These are phyloP conservation scores for Naegleria fowleri DNA, from an alignment of 208 protist genomes.

Conservation along the genomic window DNA sequence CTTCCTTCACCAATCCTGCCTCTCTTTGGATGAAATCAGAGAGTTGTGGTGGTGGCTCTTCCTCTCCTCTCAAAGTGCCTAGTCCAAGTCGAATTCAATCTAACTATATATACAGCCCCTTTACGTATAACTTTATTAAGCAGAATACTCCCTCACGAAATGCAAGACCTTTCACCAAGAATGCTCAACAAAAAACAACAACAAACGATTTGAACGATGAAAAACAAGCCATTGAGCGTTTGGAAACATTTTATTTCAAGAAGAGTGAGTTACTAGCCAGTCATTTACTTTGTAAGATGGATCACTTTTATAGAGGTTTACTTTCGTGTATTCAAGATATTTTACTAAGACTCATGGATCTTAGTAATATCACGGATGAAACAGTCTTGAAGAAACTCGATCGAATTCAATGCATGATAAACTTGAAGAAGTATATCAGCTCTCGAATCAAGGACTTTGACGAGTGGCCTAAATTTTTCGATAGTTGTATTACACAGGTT, in stretches of 20 bases:
- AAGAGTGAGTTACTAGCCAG: not conserved
- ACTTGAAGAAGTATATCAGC: not conserved
- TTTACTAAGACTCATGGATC: not conserved
- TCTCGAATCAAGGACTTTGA: not conserved
- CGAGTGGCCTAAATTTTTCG: not conserved
- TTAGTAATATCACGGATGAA: not conserved
- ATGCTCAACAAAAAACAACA: not conserved
- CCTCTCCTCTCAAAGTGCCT: not conserved
- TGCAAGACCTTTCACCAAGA: not conserved
- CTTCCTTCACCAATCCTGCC: no score
- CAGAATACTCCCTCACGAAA: not conserved
- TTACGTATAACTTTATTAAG: not conserved
- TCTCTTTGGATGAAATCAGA: no score
- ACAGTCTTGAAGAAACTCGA: not conserved
- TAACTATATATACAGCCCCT: not conserved
- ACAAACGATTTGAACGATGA: not conserved
- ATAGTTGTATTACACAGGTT: not conserved
- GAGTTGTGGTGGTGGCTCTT: no score
- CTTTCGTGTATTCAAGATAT: not conserved
- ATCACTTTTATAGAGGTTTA: not conserved
- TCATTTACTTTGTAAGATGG: not conserved
- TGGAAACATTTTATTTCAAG: not conserved
- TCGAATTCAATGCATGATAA: not conserved
- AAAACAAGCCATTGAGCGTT: not conserved
- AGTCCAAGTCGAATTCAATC: not conserved